Percentiles rank a stretch among this genome's conserved stretches.
These are phyloP conservation scores for Scutellaria minor DNA, from an alignment of 257 asterid species.

Conservation along the genomic window DNA sequence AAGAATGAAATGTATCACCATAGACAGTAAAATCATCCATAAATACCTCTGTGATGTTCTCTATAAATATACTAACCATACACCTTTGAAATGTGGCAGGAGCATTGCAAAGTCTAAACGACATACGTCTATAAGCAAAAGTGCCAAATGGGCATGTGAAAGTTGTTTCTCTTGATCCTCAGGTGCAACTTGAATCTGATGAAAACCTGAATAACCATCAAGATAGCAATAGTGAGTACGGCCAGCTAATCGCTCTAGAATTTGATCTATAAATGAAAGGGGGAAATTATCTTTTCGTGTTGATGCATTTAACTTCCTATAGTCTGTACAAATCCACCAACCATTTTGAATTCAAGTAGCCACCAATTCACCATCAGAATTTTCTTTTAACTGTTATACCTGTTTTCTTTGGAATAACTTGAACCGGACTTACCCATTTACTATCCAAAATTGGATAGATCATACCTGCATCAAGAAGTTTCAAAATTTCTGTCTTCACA, in stretches of 20 bases:
- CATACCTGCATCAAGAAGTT: not conserved
- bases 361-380: not conserved
- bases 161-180: slow-evolving; percentile 27
- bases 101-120: too few species aligned
- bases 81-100: too few species aligned
- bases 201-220: slow-evolving; percentile 26
- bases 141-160: slow-evolving; percentile 12
- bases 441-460: not conserved
- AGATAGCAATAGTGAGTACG: slow-evolving; percentile 19
- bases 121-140: not conserved
- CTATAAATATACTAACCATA: too few species aligned
- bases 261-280: slow-evolving; percentile 25
- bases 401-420: not conserved
- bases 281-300: slow-evolving; percentile 32
- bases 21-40: too few species aligned
- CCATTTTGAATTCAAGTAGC: not conserved
- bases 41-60: too few species aligned
- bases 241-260: slow-evolving; percentile 15
- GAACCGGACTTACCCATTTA: not conserved
- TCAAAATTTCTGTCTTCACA: not conserved
- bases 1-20: slow-evolving; percentile 10
- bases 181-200: slow-evolving; percentile 18
- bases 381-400: not conserved
- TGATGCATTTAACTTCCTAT: not conserved
- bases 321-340: not conserved